Evolutionary conservation across 495 filamentous ascomycete genomes (phyloP), one percentile per base, ranked within the genome.

Genomic region (Aspergillus nidulans): DNA sequence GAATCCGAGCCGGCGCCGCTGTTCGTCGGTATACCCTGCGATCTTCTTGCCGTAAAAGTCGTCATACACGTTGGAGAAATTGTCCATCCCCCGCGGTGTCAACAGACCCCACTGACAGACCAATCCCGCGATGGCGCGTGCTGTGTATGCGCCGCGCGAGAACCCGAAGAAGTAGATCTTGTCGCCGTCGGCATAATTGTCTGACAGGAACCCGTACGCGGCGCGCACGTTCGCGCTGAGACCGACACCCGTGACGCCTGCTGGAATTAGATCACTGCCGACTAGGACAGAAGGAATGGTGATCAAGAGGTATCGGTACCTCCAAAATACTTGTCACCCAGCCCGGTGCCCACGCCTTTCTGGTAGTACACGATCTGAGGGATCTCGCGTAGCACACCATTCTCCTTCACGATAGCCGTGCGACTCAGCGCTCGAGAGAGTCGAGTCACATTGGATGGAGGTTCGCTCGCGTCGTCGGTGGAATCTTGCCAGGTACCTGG

Each of bases 81-180:
- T 67, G 20, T 74, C 68, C 60, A 80, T 61, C 4, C 75, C 73
- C 4, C 63, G 54, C 23, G 67, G 67, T 0, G 66, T 68, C 9
- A 77, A 65, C 1, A 80, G 61, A 2, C 83, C 83, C 49, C 83
- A 67, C 34, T 77, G 66, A 7, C 64, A 74, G 18, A 85, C 76
- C 0, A 85, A 55, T 0, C 80, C 82, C 13, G 79, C 81, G 19
- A 83, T 71, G 13, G 77, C 73, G 16, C 82, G 71, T 3, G 76
- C 82, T 1, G 82, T 84, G 53, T 76, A 85, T 1, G 81, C 81
- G 4, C 82, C 82, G 7, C 82, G 71, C 1, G 80, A 83, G 62
- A 85, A 85, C 1, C 82, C 82, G 49, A 85, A 76, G 49, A 81
- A 77, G 63, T 74, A 80, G 19, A 85, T 79, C 58, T 84, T 71